These are phyloP conservation scores for Melanogaster broomeanus DNA, from an alignment of 768 basidiomycete species.

Conservation along the genomic window DNA sequence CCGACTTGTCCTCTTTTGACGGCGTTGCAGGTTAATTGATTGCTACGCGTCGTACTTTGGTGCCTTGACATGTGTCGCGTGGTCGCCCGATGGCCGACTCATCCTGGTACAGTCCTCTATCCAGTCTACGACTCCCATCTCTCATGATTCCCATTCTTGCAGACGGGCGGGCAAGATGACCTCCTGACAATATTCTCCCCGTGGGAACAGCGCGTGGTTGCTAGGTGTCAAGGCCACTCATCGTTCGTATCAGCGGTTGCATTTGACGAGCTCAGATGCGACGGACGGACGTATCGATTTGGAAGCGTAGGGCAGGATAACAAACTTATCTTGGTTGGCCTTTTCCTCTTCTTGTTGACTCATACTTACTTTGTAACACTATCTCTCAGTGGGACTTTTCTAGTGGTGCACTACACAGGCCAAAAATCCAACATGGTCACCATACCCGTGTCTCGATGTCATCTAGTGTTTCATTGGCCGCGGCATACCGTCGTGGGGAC, in stretches of 20 bases:
- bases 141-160: slow-evolving; percentile 6
- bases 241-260: slow-evolving; percentile 89
- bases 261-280: slow-evolving; percentile 88
- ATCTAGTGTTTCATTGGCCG: slow-evolving; percentile 73
- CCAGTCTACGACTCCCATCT: not conserved
- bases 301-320: slow-evolving; percentile 97
- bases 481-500: slow-evolving; percentile 60
- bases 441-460: slow-evolving; percentile 78
- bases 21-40: slow-evolving; percentile 71
- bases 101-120: slow-evolving; percentile 57
- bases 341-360: not conserved
- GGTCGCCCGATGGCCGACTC: slow-evolving; percentile 96
- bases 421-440: slow-evolving; percentile 71
- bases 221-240: slow-evolving; percentile 95
- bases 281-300: slow-evolving; percentile 90
- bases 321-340: slow-evolving; percentile 80
- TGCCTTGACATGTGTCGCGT: slow-evolving; percentile 83
- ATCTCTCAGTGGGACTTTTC: slow-evolving; percentile 91
- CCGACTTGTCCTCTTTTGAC: slow-evolving; percentile 2
- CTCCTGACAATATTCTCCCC: slow-evolving; percentile 93
- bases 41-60: slow-evolving; percentile 97
- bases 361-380: not conserved
- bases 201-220: slow-evolving; percentile 91
- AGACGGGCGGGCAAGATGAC: slow-evolving; percentile 98
- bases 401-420: slow-evolving; percentile 85